Percentiles rank a stretch among this genome's conserved stretches.
Evolutionary conservation across 1,284 basidiomycete genomes (phyloP).

Genomic region (Microbotryum silenes-acaulis): DNA sequence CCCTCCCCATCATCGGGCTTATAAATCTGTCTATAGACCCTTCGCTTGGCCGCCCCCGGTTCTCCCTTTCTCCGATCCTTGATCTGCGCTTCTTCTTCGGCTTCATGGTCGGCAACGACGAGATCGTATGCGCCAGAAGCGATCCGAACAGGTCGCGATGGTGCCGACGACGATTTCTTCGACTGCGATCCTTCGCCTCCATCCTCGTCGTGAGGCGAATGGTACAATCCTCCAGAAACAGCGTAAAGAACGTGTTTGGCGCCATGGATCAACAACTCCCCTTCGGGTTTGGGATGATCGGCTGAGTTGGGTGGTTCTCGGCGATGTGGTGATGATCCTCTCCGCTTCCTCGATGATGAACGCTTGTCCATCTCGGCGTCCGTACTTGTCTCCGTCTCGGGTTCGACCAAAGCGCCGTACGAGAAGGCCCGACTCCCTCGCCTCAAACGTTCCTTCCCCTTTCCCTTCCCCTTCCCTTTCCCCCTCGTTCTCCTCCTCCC

Average conservation of each 20-base stretch:
- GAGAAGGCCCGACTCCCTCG: too few relatives aligned
- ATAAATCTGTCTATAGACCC: conserved; percentile 23
- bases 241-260: conserved; percentile 21
- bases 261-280: conserved; percentile 11
- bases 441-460: too few relatives aligned
- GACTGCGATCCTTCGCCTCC: conserved; percentile 31
- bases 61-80: conserved; percentile 44
- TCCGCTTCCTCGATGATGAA: neutral
- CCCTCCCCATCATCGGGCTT: neutral
- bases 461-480: too few relatives aligned
- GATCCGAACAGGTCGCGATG: conserved; percentile 44
- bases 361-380: too few relatives aligned
- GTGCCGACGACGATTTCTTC: neutral
- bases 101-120: conserved; percentile 55
- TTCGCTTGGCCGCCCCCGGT: conserved; percentile 13
- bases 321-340: conserved; percentile 1
- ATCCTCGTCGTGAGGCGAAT: conserved; percentile 35
- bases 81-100: conserved; percentile 49
- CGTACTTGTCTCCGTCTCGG: too few relatives aligned
- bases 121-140: conserved; percentile 71
- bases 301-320: conserved; percentile 3
- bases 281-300: conserved; percentile 13
- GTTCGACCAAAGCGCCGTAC: too few relatives aligned
- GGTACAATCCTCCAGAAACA: conserved; percentile 13
- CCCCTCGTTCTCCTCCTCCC: neutral